phyloP scores from a whole-genome alignment of 2,329 filamentous ascomycete species.

The Catunica adiposa region DNA sequence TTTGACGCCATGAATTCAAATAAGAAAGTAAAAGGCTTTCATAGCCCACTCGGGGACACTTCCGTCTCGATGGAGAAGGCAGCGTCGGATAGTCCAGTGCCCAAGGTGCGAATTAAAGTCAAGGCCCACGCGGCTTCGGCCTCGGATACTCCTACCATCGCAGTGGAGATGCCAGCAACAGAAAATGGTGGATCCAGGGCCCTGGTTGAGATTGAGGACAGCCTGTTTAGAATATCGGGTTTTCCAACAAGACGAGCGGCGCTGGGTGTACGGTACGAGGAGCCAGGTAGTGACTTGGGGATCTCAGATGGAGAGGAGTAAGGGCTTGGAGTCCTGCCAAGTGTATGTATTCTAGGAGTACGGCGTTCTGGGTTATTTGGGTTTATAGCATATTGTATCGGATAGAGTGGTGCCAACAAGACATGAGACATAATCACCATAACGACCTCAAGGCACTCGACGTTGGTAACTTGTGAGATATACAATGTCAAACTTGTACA shows the following conservation, averaged over 20 bases:
- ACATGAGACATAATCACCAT: background rate
- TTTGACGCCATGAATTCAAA: background rate
- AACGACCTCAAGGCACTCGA: background rate
- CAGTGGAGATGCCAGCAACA: too few relatives aligned
- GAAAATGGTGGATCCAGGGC: too few relatives aligned
- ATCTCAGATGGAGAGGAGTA: slow-evolving; percentile 16
- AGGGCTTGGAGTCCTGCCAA: background rate
- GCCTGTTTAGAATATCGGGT: slow-evolving; percentile 3
- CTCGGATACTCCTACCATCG: too few relatives aligned
- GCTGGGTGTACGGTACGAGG: slow-evolving; percentile 23
- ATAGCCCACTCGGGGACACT: too few relatives aligned
- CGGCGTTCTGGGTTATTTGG: too few relatives aligned
- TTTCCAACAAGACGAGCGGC: slow-evolving; percentile 11
- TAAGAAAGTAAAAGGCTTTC: background rate
- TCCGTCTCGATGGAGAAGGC: background rate
- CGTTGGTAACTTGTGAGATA: background rate
- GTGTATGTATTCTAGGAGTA: background rate
- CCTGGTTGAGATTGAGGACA: background rate
- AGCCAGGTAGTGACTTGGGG: slow-evolving; percentile 14
- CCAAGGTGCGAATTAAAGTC: too few relatives aligned
- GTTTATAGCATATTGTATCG: too few relatives aligned
- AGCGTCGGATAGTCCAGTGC: too few relatives aligned
- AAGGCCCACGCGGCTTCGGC: too few relatives aligned
- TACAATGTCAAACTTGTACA: slow-evolving; percentile 14
- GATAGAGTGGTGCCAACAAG: background rate